Conservation (phyloP, 2,329 filamentous ascomycete genomes). For the Alternaria gansuensis region DNA sequence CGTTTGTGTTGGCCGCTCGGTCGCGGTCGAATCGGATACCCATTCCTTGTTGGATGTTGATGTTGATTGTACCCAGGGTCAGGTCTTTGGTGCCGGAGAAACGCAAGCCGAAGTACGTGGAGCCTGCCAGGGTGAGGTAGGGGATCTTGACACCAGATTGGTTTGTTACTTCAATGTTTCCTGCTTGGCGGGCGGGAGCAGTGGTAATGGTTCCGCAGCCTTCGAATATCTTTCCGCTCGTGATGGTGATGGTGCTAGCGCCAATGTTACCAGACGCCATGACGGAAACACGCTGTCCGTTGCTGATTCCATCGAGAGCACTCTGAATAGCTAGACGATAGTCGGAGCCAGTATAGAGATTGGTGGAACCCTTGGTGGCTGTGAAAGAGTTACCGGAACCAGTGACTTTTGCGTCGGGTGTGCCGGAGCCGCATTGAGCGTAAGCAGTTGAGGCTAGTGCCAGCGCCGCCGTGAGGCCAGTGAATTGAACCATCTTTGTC, state of each 20-base stretch:
- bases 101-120: slow-evolving; percentile 66
- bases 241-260: slow-evolving; percentile 61
- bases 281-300: slow-evolving; percentile 64
- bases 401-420: slow-evolving; percentile 59
- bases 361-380: slow-evolving; percentile 56
- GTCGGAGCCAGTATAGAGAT: slow-evolving; percentile 63
- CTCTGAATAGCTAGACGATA: slow-evolving; percentile 65
- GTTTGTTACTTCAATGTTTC: slow-evolving; percentile 64
- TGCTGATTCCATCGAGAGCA: slow-evolving; percentile 62
- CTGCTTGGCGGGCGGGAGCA: slow-evolving; percentile 55
- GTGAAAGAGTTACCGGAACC: slow-evolving; percentile 59
- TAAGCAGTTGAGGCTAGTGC: slow-evolving; percentile 52
- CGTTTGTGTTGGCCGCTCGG: slow-evolving; percentile 61
- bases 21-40: slow-evolving; percentile 68
- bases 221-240: slow-evolving; percentile 66
- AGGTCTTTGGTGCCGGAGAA: slow-evolving; percentile 64
- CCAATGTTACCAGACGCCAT: slow-evolving; percentile 66
- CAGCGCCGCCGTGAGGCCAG: slow-evolving; percentile 54
- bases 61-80: slow-evolving; percentile 61
- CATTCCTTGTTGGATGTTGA: slow-evolving; percentile 64
- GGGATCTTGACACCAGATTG: slow-evolving; percentile 63
- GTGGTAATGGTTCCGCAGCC: slow-evolving; percentile 66
- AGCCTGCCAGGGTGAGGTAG: slow-evolving; percentile 66
- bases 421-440: slow-evolving; percentile 61
- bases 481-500: slow-evolving; percentile 51